Evolutionary conservation across 345 rosid species (phyloP), one percentile per base, ranked within the genome.

Genomic region (Barbarea vulgaris): DNA sequence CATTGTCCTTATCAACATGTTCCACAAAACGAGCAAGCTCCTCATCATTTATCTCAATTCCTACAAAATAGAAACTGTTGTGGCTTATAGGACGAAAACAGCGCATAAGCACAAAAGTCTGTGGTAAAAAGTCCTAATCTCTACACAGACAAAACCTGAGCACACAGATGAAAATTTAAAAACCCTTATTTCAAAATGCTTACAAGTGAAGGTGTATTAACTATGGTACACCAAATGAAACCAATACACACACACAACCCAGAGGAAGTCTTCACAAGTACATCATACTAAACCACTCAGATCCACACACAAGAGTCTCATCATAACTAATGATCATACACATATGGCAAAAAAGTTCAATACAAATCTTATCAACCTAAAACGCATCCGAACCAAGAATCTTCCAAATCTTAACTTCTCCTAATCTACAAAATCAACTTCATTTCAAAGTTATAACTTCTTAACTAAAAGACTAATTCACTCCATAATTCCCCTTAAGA

Each of bases 11-110:
- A 52, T 90, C 95, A 47, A 93, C 97, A 30, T 89, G 96, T 83
- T 93, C 98, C 70, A 93, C 95, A 84, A 93, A 93, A 34, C 73
- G 85, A 10, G 91, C 95, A 10, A 93, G 91, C 84, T 90, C 95
- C 83, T 83, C 97, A 28, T 93, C 98, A 55, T 85, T 90, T 53
- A 93, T 85, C 85, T 90, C 88, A 84, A 87, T 87, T 46, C 92
- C 92, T 87, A 74, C 79, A 85, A 80, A 72, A 67, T 60, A 75
- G 53, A 78, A 76, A 76, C 85, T 85, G 79, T 65, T 81, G 82
- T 76, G 87, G 82, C 84, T 87, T 81, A 83, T 84, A 83, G 87
- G 79, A 67, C 68, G 82, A 80, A 83, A 77, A 80, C 70, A 81
- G 76, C 63, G 52, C 39, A 54, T 12, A 54, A 44, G 18, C 69